Base-by-base conservation (phyloP, 1,284 basidiomycete species). In the Pterulicium gracile region DNA sequence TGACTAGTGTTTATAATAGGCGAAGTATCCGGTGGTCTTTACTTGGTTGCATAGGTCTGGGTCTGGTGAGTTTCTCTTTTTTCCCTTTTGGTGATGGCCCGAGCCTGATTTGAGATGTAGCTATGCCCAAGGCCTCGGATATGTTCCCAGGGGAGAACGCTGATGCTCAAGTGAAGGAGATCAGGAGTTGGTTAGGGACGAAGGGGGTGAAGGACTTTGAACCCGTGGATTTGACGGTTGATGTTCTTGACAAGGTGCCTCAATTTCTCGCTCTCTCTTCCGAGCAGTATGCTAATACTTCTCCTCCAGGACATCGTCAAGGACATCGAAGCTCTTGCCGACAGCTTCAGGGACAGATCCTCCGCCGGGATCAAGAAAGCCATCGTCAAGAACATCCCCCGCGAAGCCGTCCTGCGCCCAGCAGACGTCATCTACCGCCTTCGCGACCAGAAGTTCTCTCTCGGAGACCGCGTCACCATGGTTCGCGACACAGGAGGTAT, bases 391-490 rank as follows among this genome's bases (percentile, higher is more conserved):
- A 82, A 82, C 27, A 91, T 98, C 23, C 95, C 95, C 3, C 79
- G 93, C n/a, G 87, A 92, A 57, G 93, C 91, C 1, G 80, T 98
- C 1, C 75, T 98, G 50, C 98, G 98, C 62, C 96, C 96, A 3
- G 71, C 82, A 2, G 93, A 98, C 64, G 84, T 92, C 1, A 73
- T 86, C 3, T 94, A 92, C 61, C 83, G 93, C 17, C 71, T 98
- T 12, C 90, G 93, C 56, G 87, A 87, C 46, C 96, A 98, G 63
- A 69, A 66, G n/a, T 99, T 98, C 58, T 68, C 72, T 0, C 74
- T 98, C 2, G 95, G 95, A n/a, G 95, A 98, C 64, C 79, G 96
- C 12, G 93, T 98, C 32, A 86, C 88, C 21, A 95, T 95, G 84
- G 92, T 97, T 1, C 84, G 90, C 54, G 95, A 98, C 61, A 82